phyloP scores from a whole-genome alignment of 2,329 filamentous ascomycete genomes.

The Ascochyta fabae region DNA sequence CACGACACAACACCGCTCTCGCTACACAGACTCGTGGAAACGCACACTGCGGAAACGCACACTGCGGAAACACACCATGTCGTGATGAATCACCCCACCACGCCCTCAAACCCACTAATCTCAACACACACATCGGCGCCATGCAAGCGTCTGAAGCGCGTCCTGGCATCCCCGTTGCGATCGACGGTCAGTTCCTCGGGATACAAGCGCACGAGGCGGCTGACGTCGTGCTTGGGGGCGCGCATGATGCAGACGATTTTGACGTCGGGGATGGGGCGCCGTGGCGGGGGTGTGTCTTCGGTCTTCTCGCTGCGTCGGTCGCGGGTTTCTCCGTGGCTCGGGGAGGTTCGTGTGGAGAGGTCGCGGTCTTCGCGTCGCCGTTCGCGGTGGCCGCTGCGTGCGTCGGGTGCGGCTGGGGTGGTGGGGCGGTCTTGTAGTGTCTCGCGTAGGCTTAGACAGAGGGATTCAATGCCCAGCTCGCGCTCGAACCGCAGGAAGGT shows the following conservation, averaged over 20 bases:
- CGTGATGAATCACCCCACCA: background rate
- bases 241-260: conserved; percentile 48
- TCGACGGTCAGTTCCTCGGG: conserved; percentile 58
- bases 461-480: conserved; percentile 44
- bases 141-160: conserved; percentile 38
- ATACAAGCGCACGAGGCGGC: conserved; percentile 57
- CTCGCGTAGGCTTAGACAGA: conserved; percentile 44
- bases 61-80: too few species aligned
- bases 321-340: background rate
- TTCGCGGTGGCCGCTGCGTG: conserved; percentile 5
- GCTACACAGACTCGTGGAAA: too few species aligned
- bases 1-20: too few species aligned
- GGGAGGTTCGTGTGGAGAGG: background rate
- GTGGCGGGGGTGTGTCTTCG: background rate
- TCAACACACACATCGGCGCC: conserved; percentile 44
- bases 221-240: conserved; percentile 52
- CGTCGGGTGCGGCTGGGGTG: background rate
- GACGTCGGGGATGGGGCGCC: conserved; percentile 24
- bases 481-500: conserved; percentile 47
- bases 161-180: conserved; percentile 42
- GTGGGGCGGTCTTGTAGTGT: conserved; percentile 11
- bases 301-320: background rate
- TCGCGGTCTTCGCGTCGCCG: conserved; percentile 9
- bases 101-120: conserved; percentile 35
- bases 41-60: too few species aligned